Percentiles rank a stretch among this genome's conserved stretches.
Conservation (phyloP, 106 monocot genomes). For the Posidonia australis region DNA sequence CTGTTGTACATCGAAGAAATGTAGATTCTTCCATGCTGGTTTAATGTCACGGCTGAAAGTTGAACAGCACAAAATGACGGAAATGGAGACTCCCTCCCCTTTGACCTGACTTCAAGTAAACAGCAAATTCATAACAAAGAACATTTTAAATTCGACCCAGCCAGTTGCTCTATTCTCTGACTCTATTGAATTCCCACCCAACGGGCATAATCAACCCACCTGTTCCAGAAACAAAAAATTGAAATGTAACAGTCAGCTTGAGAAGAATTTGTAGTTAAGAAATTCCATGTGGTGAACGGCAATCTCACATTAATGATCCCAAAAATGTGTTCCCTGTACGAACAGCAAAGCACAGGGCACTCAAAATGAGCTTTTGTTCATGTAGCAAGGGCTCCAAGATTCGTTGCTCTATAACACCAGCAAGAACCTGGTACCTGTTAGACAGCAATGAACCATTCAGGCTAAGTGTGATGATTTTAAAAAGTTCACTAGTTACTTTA, state of each 20-base stretch:
- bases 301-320: constrained; percentile 27
- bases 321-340: constrained; percentile 34
- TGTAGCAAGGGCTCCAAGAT: constrained; percentile 30
- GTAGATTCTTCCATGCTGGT: too few species aligned
- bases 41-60: too few species aligned
- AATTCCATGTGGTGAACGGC: neutral
- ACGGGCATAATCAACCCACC: constrained; percentile 42
- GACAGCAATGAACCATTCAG: too few species aligned
- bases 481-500: neutral
- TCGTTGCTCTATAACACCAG: constrained; percentile 30
- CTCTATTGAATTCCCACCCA: constrained; percentile 29
- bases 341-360: constrained; percentile 26
- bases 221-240: constrained; percentile 4
- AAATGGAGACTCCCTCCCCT: too few species aligned
- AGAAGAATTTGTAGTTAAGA: neutral
- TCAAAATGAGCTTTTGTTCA: constrained; percentile 25
- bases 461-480: neutral
- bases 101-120: too few species aligned
- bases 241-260: neutral
- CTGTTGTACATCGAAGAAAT: too few species aligned
- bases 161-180: constrained; percentile 9
- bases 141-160: neutral
- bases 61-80: too few species aligned
- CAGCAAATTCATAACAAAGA: too few species aligned
- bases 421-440: constrained; percentile 29